phyloP scores from a whole-genome alignment of 345 rosid genomes.

The Pugionium cornutum region DNA sequence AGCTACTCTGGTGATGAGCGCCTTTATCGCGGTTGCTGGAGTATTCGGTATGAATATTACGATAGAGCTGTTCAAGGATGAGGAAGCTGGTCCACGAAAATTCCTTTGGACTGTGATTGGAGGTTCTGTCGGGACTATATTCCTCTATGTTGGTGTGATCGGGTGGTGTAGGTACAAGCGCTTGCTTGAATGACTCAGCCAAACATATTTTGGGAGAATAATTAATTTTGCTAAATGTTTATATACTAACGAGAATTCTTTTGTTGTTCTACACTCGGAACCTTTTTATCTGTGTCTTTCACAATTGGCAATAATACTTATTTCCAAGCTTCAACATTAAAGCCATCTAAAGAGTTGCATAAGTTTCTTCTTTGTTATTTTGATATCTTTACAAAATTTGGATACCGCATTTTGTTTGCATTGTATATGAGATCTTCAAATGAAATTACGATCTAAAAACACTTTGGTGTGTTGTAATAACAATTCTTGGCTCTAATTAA shows the following conservation, averaged over 20 bases:
- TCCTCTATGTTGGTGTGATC: slow-evolving; percentile 71
- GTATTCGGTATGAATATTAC: slow-evolving; percentile 74
- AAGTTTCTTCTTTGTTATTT: too few species aligned
- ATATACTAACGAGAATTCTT: too few species aligned
- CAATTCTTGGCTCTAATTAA: too few species aligned
- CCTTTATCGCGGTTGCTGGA: slow-evolving; percentile 70
- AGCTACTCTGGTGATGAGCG: slow-evolving; percentile 75
- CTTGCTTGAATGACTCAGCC: slow-evolving; percentile 42
- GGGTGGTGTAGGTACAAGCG: slow-evolving; percentile 88
- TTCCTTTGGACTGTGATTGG: slow-evolving; percentile 81
- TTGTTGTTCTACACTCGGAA: too few species aligned
- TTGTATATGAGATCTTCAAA: background rate
- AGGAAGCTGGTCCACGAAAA: slow-evolving; percentile 38
- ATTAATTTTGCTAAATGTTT: too few species aligned
- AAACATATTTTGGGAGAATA: too few species aligned
- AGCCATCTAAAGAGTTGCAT: background rate
- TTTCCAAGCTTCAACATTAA: too few species aligned
- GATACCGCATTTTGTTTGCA: background rate
- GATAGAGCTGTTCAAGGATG: slow-evolving; percentile 51
- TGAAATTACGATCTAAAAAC: too few species aligned
- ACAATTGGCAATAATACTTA: too few species aligned
- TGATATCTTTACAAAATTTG: too few species aligned
- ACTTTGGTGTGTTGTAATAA: too few species aligned
- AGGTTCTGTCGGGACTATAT: slow-evolving; percentile 54
- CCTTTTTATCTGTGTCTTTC: too few species aligned